Percentiles rank a stretch among this genome's conserved stretches.
Conservation (phyloP, 1,139 yeast species). For the Candida sp. region DNA sequence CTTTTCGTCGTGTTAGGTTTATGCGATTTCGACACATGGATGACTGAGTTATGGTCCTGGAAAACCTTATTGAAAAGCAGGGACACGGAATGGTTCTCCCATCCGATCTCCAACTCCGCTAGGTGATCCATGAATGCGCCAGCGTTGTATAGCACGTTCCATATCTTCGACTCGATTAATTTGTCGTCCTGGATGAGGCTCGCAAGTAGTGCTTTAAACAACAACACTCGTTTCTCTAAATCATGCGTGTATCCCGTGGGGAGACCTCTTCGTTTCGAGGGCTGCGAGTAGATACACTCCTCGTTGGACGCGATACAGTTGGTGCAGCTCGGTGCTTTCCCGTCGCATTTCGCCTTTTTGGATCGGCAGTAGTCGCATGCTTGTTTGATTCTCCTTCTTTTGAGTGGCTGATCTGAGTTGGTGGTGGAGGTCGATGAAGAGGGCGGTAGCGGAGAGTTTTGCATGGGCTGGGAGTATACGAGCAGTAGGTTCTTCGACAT, state of each 20-base stretch:
- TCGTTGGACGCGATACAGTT: slow-evolving; percentile 18
- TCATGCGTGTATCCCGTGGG: slow-evolving; percentile 29
- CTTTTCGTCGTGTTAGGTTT: neutral
- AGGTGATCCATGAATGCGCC: slow-evolving; percentile 10
- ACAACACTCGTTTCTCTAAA: slow-evolving; percentile 21
- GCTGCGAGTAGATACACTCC: slow-evolving; percentile 21
- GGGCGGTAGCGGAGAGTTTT: neutral
- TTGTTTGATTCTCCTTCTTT: slow-evolving; percentile 21
- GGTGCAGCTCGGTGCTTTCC: slow-evolving; percentile 23
- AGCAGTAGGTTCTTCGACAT: neutral
- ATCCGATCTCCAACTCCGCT: slow-evolving; percentile 11
- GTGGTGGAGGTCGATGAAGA: neutral
- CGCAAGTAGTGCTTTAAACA: slow-evolving; percentile 21
- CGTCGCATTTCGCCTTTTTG: slow-evolving; percentile 29
- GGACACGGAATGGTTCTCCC: slow-evolving; percentile 16
- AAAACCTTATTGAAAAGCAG: slow-evolving; percentile 15
- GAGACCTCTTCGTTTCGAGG: slow-evolving; percentile 24
- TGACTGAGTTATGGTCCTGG: slow-evolving; percentile 11
- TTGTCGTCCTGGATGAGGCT: slow-evolving; percentile 14
- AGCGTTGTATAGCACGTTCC: slow-evolving; percentile 7
- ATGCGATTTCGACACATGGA: slow-evolving; percentile 14
- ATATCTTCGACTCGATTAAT: slow-evolving; percentile 10
- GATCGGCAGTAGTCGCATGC: slow-evolving; percentile 29
- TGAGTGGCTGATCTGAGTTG: neutral
- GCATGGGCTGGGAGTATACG: neutral